These are phyloP conservation scores for Fusarium chuoi DNA, from an alignment of 2,329 filamentous ascomycete species.

Conservation along the genomic window DNA sequence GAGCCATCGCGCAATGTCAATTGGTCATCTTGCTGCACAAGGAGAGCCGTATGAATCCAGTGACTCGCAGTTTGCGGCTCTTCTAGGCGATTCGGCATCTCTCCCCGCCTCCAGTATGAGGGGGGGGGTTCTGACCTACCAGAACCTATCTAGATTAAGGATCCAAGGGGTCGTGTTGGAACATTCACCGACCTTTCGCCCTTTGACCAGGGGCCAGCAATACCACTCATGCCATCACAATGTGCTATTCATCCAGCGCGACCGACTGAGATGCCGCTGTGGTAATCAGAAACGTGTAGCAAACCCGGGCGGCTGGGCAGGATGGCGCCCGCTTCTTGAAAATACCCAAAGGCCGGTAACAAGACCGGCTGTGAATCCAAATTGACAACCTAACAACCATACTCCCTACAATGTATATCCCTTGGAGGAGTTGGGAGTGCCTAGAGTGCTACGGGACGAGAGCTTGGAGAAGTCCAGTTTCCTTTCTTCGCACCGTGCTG, in stretches of 20 bases:
- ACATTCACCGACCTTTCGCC: slow-evolving; percentile 13
- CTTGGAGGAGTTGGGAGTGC: neutral
- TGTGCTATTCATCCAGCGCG: slow-evolving; percentile 1
- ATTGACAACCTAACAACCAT: neutral
- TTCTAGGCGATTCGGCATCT: neutral
- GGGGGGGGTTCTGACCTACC: neutral
- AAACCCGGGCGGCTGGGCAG: slow-evolving; percentile 5
- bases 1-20: neutral
- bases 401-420: neutral
- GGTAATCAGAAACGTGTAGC: neutral
- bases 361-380: neutral
- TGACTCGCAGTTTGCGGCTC: neutral
- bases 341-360: neutral
- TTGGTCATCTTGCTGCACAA: neutral
- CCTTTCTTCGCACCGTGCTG: neutral
- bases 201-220: slow-evolving; percentile 3
- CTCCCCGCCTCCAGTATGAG: neutral
- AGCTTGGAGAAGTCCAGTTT: neutral
- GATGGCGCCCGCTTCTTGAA: slow-evolving; percentile 4
- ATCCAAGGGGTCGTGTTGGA: slow-evolving; percentile 1
- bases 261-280: neutral
- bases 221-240: slow-evolving; percentile 4
- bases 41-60: neutral
- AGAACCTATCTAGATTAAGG: neutral
- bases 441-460: neutral